Conservation (phyloP, 495 filamentous ascomycete genomes). For the Aspergillus saccharolyticus region DNA sequence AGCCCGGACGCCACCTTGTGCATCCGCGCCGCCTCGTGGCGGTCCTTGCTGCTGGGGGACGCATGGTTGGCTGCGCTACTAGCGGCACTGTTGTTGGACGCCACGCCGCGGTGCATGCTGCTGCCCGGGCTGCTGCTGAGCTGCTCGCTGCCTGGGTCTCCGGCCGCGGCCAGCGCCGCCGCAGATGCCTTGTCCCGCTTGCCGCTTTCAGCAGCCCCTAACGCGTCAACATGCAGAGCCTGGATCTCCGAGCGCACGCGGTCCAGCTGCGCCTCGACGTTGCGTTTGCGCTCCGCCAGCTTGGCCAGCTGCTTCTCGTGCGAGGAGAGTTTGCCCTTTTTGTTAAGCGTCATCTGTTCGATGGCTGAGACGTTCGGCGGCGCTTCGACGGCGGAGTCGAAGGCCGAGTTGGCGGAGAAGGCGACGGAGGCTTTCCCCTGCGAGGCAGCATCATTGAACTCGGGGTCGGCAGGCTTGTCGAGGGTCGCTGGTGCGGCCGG, state of each 20-base stretch:
- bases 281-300: conserved; percentile 62
- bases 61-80: no score
- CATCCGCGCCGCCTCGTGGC: conserved; percentile 16
- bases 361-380: conserved; percentile 20
- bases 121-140: conserved; percentile 15
- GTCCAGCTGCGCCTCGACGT: conserved; percentile 65
- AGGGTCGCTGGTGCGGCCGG: conserved; percentile 1
- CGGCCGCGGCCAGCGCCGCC: conserved; percentile 10
- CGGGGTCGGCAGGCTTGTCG: conserved; percentile 7
- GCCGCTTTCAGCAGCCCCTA: conserved; percentile 29
- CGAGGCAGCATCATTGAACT: conserved; percentile 22
- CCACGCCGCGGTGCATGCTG: conserved; percentile 4
- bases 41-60: neutral
- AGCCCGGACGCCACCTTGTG: conserved; percentile 30
- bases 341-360: conserved; percentile 27
- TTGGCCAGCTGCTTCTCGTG: conserved; percentile 73
- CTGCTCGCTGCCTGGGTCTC: conserved; percentile 11
- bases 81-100: conserved; percentile 14
- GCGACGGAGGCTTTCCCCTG: conserved; percentile 19
- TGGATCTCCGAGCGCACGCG: conserved; percentile 39
- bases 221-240: conserved; percentile 24
- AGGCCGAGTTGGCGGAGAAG: conserved; percentile 19
- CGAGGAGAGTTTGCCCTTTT: conserved; percentile 37
- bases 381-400: conserved; percentile 18
- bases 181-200: conserved; percentile 34